phyloP scores from a whole-genome alignment of 345 rosid genomes.

The Barbarea vulgaris region DNA sequence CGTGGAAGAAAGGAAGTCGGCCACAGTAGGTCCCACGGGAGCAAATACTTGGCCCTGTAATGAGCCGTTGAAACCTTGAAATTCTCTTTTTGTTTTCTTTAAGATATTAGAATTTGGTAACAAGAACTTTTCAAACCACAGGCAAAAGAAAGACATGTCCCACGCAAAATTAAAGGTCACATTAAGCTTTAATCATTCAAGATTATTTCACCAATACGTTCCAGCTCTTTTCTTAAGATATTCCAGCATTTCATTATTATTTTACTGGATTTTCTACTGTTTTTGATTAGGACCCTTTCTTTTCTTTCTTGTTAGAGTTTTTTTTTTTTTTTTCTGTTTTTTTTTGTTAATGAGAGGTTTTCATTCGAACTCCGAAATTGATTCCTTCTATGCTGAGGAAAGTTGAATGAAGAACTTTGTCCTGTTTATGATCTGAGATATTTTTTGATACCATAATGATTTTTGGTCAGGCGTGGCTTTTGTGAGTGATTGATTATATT shows the following conservation, averaged over 20 bases:
- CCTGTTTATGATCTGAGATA: conserved; percentile 25
- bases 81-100: conserved; percentile 24
- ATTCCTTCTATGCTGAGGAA: neutral
- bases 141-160: conserved; percentile 27
- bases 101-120: conserved; percentile 6
- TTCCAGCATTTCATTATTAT: conserved; percentile 38
- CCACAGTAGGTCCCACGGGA: conserved; percentile 36
- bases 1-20: conserved; percentile 37
- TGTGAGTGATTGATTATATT: conserved; percentile 28
- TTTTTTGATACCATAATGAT: conserved; percentile 8
- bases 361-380: neutral
- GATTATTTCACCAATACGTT: conserved; percentile 31
- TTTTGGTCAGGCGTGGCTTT: conserved; percentile 33
- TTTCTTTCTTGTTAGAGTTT: too few relatives aligned
- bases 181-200: conserved; percentile 35
- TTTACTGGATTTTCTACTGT: neutral
- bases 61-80: conserved; percentile 32
- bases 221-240: conserved; percentile 38
- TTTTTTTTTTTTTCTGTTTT: neutral
- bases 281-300: neutral
- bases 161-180: conserved; percentile 28
- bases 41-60: conserved; percentile 35
- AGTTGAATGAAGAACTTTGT: conserved; percentile 26
- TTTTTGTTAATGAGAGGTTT: neutral
- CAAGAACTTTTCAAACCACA: conserved; percentile 41